A percentile compares a stretch with the other conserved stretches of the same genome.
phyloP scores from a whole-genome alignment of 495 filamentous ascomycete species.

The Xylaria palmicola region DNA sequence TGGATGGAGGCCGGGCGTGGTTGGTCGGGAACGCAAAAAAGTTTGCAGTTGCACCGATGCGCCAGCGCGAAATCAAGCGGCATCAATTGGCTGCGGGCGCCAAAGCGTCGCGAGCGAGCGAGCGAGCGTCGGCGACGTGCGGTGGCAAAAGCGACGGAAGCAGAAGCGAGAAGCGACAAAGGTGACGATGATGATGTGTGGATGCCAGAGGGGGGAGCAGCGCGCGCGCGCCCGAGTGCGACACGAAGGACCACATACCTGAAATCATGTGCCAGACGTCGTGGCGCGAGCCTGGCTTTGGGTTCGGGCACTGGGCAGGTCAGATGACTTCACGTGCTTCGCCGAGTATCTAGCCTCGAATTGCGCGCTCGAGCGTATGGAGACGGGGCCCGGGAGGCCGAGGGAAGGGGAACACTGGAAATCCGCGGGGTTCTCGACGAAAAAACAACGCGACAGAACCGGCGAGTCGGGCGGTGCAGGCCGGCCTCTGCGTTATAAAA shows the following conservation, averaged over 20 bases:
- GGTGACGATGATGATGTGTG: conserved; percentile 12
- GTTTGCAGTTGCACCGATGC: not conserved
- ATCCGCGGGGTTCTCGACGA: conserved; percentile 6
- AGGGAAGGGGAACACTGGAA: conserved; percentile 12
- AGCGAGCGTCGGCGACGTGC: no score
- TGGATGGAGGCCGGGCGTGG: not conserved
- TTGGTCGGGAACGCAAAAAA: not conserved
- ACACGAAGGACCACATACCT: conserved; percentile 25
- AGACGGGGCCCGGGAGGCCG: conserved; percentile 11
- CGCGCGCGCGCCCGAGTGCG: no score
- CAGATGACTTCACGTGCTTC: conserved; percentile 39
- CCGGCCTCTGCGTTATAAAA: conserved; percentile 26
- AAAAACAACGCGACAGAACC: conserved; percentile 15
- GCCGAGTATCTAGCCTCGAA: conserved; percentile 32
- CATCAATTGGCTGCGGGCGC: not conserved
- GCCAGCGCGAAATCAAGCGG: not conserved
- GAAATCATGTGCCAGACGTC: conserved; percentile 36
- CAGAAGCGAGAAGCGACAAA: no score
- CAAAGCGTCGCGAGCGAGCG: no score
- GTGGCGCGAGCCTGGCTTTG: conserved; percentile 19
- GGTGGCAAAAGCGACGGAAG: no score
- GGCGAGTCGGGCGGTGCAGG: not conserved
- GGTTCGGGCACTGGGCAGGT: conserved; percentile 25
- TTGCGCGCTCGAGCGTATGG: conserved; percentile 20
- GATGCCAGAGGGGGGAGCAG: not conserved